phyloP scores from a whole-genome alignment of 192 early-diverging fungal species.

The Coemansia sp. region DNA sequence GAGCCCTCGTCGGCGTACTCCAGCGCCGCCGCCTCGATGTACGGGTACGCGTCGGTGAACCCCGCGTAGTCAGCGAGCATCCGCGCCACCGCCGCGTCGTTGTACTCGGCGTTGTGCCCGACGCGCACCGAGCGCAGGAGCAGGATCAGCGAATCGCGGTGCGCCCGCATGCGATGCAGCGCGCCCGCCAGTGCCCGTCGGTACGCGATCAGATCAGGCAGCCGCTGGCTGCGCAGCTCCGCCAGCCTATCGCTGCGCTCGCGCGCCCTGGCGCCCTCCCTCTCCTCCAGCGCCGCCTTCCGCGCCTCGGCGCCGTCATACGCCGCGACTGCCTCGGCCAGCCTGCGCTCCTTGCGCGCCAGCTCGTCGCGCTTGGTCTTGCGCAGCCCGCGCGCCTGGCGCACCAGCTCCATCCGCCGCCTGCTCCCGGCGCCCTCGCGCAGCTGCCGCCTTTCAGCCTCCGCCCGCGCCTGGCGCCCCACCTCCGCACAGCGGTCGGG shows the following conservation, averaged over 20 bases:
- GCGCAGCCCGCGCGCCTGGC: conserved; percentile 27
- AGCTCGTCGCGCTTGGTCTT: conserved; percentile 19
- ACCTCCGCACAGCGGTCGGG: conserved; percentile 75
- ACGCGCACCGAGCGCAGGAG: conserved; percentile 57
- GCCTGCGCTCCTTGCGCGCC: background rate
- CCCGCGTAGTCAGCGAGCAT: conserved; percentile 66
- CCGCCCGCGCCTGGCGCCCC: conserved; percentile 34
- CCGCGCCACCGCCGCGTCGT: conserved; percentile 68
- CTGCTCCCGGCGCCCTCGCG: conserved; percentile 19
- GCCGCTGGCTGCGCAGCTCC: conserved; percentile 37
- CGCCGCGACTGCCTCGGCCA: conserved; percentile 14
- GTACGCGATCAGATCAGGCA: conserved; percentile 18
- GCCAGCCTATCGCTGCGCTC: conserved; percentile 6
- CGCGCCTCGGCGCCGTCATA: conserved; percentile 32
- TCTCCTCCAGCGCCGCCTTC: conserved; percentile 32
- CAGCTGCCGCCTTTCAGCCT: conserved; percentile 20
- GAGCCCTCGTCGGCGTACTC: conserved; percentile 44
- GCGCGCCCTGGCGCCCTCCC: background rate
- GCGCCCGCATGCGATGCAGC: conserved; percentile 25
- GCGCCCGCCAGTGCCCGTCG: conserved; percentile 23
- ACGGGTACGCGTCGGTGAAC: conserved; percentile 55
- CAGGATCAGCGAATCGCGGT: conserved; percentile 31
- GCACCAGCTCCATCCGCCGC: conserved; percentile 23
- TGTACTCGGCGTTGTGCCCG: conserved; percentile 74
- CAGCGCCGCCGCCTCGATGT: conserved; percentile 30